Evolutionary conservation across 1,284 basidiomycete genomes (phyloP).

Genomic region (Tilletiaria anomala): DNA sequence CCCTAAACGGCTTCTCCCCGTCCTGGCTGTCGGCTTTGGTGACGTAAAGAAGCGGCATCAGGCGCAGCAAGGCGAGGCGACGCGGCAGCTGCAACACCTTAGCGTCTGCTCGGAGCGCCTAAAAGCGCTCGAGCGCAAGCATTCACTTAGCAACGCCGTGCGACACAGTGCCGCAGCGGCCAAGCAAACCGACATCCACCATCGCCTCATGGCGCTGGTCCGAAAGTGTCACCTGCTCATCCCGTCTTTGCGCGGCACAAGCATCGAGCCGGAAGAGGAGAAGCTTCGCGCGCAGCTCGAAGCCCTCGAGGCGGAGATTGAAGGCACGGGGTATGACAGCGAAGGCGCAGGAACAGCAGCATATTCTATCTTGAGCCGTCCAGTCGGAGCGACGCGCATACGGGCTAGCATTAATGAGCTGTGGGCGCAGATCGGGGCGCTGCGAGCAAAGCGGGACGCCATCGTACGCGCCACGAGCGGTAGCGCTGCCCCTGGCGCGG

Average conservation of each 20-base stretch:
- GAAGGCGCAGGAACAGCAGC: background rate
- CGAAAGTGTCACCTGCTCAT: too few species aligned
- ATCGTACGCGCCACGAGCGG: too few species aligned
- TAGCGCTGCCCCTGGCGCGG: slow-evolving; percentile 3
- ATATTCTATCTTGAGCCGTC: background rate
- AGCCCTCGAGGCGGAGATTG: slow-evolving; percentile 30
- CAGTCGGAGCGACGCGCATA: slow-evolving; percentile 8
- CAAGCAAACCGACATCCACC: slow-evolving; percentile 26
- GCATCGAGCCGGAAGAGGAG: slow-evolving; percentile 26
- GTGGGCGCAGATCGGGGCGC: slow-evolving; percentile 32
- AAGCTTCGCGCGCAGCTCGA: slow-evolving; percentile 19
- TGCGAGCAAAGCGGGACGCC: slow-evolving; percentile 26
- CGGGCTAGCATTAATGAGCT: slow-evolving; percentile 34
- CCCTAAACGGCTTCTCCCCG: slow-evolving; percentile 27
- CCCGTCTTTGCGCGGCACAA: slow-evolving; percentile 23
- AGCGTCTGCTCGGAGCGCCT: slow-evolving; percentile 11
- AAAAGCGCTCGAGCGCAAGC: slow-evolving; percentile 20
- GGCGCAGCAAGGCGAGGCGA: slow-evolving; percentile 20
- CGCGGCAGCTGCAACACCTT: slow-evolving; percentile 18
- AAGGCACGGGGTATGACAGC: slow-evolving; percentile 4
- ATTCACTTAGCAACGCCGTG: slow-evolving; percentile 22
- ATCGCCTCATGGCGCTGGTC: slow-evolving; percentile 20
- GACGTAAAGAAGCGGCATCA: slow-evolving; percentile 27
- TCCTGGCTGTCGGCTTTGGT: slow-evolving; percentile 31
- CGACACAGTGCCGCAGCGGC: slow-evolving; percentile 18